A percentile compares a stretch with the other conserved stretches of the same genome.
These are phyloP conservation scores for Bombardia bombarda DNA, from an alignment of 495 filamentous ascomycete species.

Conservation along the genomic window DNA sequence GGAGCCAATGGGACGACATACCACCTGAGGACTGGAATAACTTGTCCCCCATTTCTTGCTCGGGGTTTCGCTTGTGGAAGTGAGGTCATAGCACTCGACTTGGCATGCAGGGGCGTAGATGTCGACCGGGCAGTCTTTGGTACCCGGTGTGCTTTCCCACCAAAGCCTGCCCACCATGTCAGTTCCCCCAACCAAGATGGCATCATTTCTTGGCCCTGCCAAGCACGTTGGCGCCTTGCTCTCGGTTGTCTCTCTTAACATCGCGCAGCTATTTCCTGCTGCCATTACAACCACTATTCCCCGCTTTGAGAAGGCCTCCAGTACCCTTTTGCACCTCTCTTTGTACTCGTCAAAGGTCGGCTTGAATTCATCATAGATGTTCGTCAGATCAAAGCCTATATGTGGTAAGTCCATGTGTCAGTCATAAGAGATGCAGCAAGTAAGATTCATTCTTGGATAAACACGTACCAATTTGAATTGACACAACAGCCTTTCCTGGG, in stretches of 20 bases:
- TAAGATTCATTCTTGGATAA: neutral
- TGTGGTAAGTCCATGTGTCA: too few relatives aligned
- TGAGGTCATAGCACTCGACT: neutral
- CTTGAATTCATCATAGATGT: too few relatives aligned
- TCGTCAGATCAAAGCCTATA: too few relatives aligned
- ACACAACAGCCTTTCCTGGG: neutral
- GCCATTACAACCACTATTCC: neutral
- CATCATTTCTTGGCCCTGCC: neutral
- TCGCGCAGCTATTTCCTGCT: neutral
- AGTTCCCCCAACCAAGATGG: neutral
- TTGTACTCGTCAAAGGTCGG: neutral
- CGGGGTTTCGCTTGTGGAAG: neutral
- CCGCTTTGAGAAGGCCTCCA: neutral
- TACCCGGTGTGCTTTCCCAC: neutral
- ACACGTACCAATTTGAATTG: neutral
- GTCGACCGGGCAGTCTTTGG: neutral
- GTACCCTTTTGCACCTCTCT: neutral
- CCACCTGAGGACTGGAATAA: neutral
- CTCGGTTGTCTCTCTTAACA: neutral
- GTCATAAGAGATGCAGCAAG: neutral
- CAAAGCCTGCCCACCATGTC: neutral
- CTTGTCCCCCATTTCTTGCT: neutral
- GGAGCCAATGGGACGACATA: neutral
- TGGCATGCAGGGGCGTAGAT: neutral
- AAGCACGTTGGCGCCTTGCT: neutral